Evolutionary conservation across 2,329 filamentous ascomycete genomes (phyloP).

Genomic region (Pseudonectria buxi): DNA sequence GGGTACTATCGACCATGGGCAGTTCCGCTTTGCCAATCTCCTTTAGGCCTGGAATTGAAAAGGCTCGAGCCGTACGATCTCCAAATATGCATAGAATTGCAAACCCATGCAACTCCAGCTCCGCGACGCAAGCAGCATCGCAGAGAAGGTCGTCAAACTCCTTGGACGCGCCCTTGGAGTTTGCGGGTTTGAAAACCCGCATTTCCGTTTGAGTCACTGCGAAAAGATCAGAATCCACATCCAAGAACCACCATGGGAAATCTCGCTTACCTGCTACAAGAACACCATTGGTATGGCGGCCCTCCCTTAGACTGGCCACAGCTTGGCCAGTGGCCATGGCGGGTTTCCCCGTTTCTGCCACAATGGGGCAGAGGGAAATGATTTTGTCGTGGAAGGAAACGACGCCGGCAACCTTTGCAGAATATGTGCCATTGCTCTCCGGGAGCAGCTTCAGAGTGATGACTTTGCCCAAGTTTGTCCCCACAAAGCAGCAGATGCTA

Average conservation of each 20-base stretch:
- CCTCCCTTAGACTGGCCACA: slow-evolving; percentile 70
- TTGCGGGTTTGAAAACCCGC: slow-evolving; percentile 82
- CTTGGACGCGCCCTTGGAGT: slow-evolving; percentile 84
- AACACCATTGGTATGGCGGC: slow-evolving; percentile 69
- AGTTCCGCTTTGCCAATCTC: slow-evolving; percentile 68
- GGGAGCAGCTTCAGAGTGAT: slow-evolving; percentile 89
- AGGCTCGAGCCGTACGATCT: slow-evolving; percentile 72
- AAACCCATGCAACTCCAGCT: slow-evolving; percentile 66
- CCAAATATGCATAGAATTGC: slow-evolving; percentile 81
- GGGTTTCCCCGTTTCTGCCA: slow-evolving; percentile 67
- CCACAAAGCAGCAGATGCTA: slow-evolving; percentile 86
- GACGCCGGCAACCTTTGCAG: slow-evolving; percentile 63
- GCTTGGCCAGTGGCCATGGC: slow-evolving; percentile 68
- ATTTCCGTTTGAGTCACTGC: slow-evolving; percentile 63
- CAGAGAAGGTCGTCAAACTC: slow-evolving; percentile 79
- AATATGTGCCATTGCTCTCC: slow-evolving; percentile 59
- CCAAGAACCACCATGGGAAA: not conserved
- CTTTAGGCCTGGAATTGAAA: slow-evolving; percentile 79
- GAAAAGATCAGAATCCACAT: slow-evolving; percentile 18
- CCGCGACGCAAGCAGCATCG: slow-evolving; percentile 70
- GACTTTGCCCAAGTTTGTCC: slow-evolving; percentile 76
- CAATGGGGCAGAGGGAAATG: slow-evolving; percentile 71
- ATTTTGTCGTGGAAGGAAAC: slow-evolving; percentile 61
- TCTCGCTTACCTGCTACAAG: slow-evolving; percentile 62
- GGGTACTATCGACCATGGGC: slow-evolving; percentile 64